These are phyloP conservation scores for Sordaria brevicollis DNA, from an alignment of 495 filamentous ascomycete genomes.

Conservation along the genomic window DNA sequence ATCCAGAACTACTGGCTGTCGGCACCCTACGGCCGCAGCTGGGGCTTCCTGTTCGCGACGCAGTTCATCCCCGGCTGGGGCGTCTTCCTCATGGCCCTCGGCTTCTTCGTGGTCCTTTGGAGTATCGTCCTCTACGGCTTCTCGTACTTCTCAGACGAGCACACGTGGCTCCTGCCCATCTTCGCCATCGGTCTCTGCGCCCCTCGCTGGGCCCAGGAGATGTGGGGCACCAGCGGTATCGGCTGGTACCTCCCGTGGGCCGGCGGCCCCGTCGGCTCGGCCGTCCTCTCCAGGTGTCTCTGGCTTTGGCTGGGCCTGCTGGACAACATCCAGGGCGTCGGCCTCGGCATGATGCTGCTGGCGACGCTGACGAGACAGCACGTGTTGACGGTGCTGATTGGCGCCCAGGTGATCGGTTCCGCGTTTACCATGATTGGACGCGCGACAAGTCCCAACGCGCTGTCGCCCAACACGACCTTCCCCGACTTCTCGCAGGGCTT, in stretches of 20 bases:
- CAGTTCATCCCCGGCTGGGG: constrained; percentile 42
- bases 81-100: constrained; percentile 39
- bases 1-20: constrained; percentile 60
- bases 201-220: constrained; percentile 56
- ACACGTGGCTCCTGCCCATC: constrained; percentile 56
- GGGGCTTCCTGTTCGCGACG: constrained; percentile 49
- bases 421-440: constrained; percentile 47
- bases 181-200: constrained; percentile 55
- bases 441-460: constrained; percentile 46
- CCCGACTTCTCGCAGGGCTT: constrained; percentile 43
- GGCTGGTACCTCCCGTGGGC: constrained; percentile 53
- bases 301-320: constrained; percentile 60
- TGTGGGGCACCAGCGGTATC: constrained; percentile 49
- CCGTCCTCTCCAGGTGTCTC: constrained; percentile 42
- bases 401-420: constrained; percentile 46
- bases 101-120: constrained; percentile 55
- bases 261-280: constrained; percentile 35
- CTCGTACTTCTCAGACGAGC: constrained; percentile 37
- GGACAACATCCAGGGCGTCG: constrained; percentile 51
- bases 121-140: constrained; percentile 37
- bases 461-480: constrained; percentile 55
- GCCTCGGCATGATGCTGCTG: constrained; percentile 54
- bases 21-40: constrained; percentile 51
- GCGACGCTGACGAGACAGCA: constrained; percentile 53
- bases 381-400: constrained; percentile 43